Percentiles rank a stretch among this genome's conserved stretches.
phyloP scores from a whole-genome alignment of 2,329 filamentous ascomycete species.

The Sphaceloma murrayae region DNA sequence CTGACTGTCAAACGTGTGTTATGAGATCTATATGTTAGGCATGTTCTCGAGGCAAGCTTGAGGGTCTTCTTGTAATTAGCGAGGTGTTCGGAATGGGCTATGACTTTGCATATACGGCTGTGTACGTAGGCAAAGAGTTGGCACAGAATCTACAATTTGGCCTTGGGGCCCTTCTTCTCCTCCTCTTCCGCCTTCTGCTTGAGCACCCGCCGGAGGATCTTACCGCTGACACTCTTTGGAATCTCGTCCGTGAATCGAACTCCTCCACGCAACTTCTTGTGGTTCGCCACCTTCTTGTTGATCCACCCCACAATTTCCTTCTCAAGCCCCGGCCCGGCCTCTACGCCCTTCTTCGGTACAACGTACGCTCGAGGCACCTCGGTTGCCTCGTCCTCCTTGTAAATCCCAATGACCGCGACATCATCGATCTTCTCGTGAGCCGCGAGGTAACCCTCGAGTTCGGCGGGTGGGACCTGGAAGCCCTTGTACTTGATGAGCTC shows the following conservation, averaged over 20 bases:
- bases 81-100: no score
- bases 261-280: constrained; percentile 40
- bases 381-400: constrained; percentile 37
- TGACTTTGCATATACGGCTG: constrained; percentile 13
- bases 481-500: constrained; percentile 58
- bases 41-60: no score
- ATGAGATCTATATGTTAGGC: constrained; percentile 21
- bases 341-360: constrained; percentile 31
- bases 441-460: constrained; percentile 38
- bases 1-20: constrained; percentile 35
- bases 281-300: constrained; percentile 37
- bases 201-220: constrained; percentile 39
- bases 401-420: constrained; percentile 38
- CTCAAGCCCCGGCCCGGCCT: constrained; percentile 27
- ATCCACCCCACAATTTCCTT: constrained; percentile 37
- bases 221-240: constrained; percentile 40
- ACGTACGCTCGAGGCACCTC: constrained; percentile 40
- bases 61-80: no score
- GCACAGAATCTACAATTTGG: constrained; percentile 32
- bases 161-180: constrained; percentile 28
- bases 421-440: constrained; percentile 36
- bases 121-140: no score
- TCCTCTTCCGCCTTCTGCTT: constrained; percentile 37
- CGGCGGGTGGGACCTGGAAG: constrained; percentile 41
- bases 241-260: constrained; percentile 40